Percentiles rank a stretch among this genome's conserved stretches.
phyloP scores from a whole-genome alignment of 495 filamentous ascomycete genomes.

The Melanomma pulvis-pyrius region DNA sequence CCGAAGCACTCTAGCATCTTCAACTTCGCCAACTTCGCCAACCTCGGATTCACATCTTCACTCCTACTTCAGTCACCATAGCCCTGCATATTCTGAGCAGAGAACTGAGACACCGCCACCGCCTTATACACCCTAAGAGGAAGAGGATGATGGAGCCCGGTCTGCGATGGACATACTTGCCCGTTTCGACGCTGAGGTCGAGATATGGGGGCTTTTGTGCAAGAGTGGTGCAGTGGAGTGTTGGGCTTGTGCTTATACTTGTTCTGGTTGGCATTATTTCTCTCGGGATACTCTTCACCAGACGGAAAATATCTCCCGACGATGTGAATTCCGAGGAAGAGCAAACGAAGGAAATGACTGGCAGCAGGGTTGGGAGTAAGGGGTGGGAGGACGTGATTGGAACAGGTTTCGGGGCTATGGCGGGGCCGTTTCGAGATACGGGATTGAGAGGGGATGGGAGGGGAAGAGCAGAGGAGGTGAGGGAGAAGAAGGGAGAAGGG shows the following conservation, averaged over 20 bases:
- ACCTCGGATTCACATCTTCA: background rate
- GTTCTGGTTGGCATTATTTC: background rate
- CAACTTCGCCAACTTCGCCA: background rate
- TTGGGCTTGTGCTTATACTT: background rate
- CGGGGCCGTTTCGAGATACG: background rate
- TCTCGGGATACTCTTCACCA: background rate
- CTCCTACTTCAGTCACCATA: too few species aligned
- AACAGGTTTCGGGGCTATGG: background rate
- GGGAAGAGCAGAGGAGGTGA: background rate
- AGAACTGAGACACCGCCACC: conserved; percentile 22
- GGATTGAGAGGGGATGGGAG: background rate
- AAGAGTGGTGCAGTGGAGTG: background rate
- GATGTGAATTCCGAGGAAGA: background rate
- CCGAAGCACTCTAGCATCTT: background rate
- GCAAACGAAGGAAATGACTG: background rate
- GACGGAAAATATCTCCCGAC: background rate
- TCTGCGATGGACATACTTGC: background rate
- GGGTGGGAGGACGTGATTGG: background rate
- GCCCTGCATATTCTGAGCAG: background rate
- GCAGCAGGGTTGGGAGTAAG: background rate
- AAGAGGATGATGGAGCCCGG: background rate
- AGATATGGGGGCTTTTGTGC: background rate
- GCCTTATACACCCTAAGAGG: conserved; percentile 21
- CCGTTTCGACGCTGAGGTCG: background rate
- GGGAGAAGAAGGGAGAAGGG: background rate